Percentiles rank a stretch among this genome's conserved stretches.
phyloP scores from a whole-genome alignment of 2,329 filamentous ascomycete species.

The Eurotiales sp. region DNA sequence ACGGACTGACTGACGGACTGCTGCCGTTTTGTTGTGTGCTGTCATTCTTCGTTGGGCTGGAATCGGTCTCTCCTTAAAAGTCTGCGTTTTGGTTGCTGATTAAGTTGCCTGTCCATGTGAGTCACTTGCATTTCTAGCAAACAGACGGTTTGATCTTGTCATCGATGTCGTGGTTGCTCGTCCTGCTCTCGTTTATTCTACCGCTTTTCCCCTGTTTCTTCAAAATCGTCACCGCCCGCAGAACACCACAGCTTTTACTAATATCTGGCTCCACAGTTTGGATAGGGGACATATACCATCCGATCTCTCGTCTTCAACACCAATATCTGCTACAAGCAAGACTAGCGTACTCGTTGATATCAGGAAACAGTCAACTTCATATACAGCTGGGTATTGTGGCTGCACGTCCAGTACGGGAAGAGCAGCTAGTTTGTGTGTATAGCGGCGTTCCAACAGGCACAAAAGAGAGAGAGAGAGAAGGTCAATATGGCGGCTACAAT shows the following conservation, averaged over 20 bases:
- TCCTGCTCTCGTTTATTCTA: not conserved
- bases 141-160: not conserved
- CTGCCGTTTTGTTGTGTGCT: not conserved
- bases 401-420: not conserved
- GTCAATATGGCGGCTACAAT: conserved; percentile 42
- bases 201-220: not conserved
- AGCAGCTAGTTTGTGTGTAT: not conserved
- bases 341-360: not conserved
- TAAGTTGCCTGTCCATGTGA: conserved; percentile 19
- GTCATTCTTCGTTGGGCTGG: not conserved
- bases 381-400: not conserved
- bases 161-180: not conserved
- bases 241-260: conserved; percentile 2
- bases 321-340: not conserved
- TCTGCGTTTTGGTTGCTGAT: conserved; percentile 18
- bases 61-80: conserved; percentile 20
- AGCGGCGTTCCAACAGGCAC: not conserved
- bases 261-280: conserved; percentile 10
- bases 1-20: too few relatives aligned
- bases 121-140: conserved; percentile 1
- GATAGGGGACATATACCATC: conserved; percentile 9
- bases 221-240: not conserved
- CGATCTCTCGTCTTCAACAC: not conserved
- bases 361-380: not conserved
- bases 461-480: conserved; percentile 19